These are phyloP conservation scores for Populus euphratica DNA, from an alignment of 345 rosid species.

Conservation along the genomic window DNA sequence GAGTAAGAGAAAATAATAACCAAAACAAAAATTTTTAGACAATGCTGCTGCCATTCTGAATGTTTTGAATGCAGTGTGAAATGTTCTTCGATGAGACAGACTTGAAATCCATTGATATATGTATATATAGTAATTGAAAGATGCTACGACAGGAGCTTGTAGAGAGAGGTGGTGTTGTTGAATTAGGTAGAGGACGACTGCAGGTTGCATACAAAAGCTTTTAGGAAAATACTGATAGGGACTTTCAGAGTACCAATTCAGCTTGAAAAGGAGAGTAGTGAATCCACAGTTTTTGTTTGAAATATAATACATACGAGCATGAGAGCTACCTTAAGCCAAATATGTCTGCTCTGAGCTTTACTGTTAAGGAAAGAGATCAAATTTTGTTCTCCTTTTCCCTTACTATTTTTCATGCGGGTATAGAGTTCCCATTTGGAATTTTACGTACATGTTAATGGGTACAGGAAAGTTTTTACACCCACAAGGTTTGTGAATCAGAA, in stretches of 20 bases:
- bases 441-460: not conserved
- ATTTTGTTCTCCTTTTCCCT: not conserved
- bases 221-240: slow-evolving; percentile 15
- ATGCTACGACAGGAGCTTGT: slow-evolving; percentile 3
- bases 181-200: slow-evolving; percentile 4
- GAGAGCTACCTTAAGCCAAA: slow-evolving; percentile 9
- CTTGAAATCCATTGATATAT: not conserved
- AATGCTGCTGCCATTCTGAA: slow-evolving; percentile 3
- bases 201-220: slow-evolving; percentile 8
- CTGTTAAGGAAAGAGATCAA: slow-evolving; percentile 7
- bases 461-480: too few species aligned
- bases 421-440: not conserved
- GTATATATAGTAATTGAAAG: slow-evolving; percentile 1
- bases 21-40: not conserved
- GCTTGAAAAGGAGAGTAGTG: slow-evolving; percentile 7
- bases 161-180: slow-evolving; percentile 3
- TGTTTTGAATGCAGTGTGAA: not conserved
- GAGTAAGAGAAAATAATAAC: slow-evolving; percentile 3
- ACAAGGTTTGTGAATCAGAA: not conserved
- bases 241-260: slow-evolving; percentile 3
- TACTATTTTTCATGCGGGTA: not conserved
- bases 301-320: not conserved
- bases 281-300: not conserved
- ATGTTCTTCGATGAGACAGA: not conserved
- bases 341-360: not conserved